These are phyloP conservation scores for Parachaetomium inaequale DNA, from an alignment of 495 filamentous ascomycete species.

Conservation along the genomic window DNA sequence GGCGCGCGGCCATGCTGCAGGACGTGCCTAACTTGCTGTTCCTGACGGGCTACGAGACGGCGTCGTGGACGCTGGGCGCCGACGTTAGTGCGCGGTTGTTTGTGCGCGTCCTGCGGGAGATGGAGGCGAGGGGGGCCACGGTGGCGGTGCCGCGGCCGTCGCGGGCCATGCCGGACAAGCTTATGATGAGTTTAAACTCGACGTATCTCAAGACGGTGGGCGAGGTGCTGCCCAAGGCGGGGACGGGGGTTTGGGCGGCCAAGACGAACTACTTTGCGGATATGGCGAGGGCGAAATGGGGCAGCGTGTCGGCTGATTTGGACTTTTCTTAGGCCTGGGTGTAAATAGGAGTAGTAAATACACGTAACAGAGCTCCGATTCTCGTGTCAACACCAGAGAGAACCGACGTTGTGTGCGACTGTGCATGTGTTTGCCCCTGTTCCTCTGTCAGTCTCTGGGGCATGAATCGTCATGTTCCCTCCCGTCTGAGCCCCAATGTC, in stretches of 20 bases:
- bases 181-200: conserved; percentile 12
- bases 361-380: too few species aligned
- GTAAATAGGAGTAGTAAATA: neutral
- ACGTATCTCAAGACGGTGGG: conserved; percentile 9
- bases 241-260: conserved; percentile 11
- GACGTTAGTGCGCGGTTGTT: conserved; percentile 9
- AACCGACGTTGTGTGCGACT: too few species aligned
- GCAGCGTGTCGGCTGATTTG: conserved; percentile 2
- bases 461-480: too few species aligned
- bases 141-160: conserved; percentile 5
- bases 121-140: neutral
- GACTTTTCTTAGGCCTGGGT: conserved; percentile 1
- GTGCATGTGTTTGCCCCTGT: too few species aligned
- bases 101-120: conserved; percentile 2
- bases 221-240: conserved; percentile 12
- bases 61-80: conserved; percentile 10
- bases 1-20: conserved; percentile 8
- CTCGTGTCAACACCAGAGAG: too few species aligned
- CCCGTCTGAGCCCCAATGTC: too few species aligned
- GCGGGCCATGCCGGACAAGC: conserved; percentile 4
- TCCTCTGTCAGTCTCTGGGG: too few species aligned
- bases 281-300: conserved; percentile 14
- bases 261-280: conserved; percentile 15
- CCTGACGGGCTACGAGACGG: conserved; percentile 13
- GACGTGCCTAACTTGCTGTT: conserved; percentile 12